These are phyloP conservation scores for Ogataea haglerorum DNA, from an alignment of 805 yeast species.

Conservation along the genomic window DNA sequence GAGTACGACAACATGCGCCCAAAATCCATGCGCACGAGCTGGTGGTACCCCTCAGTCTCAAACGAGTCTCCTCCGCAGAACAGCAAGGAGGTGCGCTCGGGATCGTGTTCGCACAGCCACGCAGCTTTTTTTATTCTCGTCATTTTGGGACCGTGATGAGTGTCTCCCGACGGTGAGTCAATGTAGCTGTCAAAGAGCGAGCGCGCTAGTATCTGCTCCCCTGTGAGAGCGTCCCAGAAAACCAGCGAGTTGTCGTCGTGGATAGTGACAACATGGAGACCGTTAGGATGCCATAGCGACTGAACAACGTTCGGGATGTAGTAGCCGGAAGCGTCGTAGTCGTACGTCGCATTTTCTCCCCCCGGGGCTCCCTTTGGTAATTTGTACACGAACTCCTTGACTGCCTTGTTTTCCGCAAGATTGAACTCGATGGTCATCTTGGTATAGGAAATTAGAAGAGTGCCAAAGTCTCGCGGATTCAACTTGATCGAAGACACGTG, in stretches of 20 bases:
- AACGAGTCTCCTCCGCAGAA: constrained; percentile 66
- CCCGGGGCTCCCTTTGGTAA: constrained; percentile 71
- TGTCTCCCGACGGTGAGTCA: constrained; percentile 44
- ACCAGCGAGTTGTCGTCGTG: constrained; percentile 82
- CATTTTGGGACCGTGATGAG: constrained; percentile 23
- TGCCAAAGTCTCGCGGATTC: constrained; percentile 88
- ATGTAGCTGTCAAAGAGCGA: constrained; percentile 63
- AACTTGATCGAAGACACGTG: constrained; percentile 67
- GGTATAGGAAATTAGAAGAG: constrained; percentile 68
- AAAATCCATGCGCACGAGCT: constrained; percentile 60
- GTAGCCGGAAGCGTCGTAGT: constrained; percentile 24
- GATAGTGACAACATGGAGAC: constrained; percentile 73
- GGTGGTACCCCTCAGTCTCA: constrained; percentile 38
- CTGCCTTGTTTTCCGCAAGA: constrained; percentile 56
- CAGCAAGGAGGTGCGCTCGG: constrained; percentile 73
- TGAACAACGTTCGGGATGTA: constrained; percentile 35
- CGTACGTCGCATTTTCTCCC: constrained; percentile 45
- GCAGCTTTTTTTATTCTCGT: constrained; percentile 49
- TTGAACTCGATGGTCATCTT: constrained; percentile 69
- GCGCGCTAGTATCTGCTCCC: constrained; percentile 71
- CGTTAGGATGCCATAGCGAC: constrained; percentile 89
- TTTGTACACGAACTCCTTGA: constrained; percentile 54
- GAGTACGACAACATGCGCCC: constrained; percentile 79
- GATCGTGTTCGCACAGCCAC: constrained; percentile 80
- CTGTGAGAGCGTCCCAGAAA: constrained; percentile 90